phyloP scores from a whole-genome alignment of 345 rosid species.

The Mallotus nudiflorus region DNA sequence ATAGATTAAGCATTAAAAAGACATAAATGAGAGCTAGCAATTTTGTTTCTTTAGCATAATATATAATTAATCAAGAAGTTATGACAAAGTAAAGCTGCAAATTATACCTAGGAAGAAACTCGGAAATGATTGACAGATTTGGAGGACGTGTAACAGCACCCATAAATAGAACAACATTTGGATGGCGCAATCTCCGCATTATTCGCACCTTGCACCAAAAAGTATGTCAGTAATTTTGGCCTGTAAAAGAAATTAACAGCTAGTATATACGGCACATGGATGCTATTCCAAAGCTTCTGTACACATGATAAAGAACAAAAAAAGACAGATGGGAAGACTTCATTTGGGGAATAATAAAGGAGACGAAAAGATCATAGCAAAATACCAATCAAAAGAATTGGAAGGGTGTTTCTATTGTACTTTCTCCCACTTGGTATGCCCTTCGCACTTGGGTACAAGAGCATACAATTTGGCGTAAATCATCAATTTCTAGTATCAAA shows the following conservation, averaged over 20 bases:
- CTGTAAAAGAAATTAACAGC: background rate
- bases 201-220: constrained; percentile 67
- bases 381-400: no score
- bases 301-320: background rate
- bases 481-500: no score
- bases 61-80: background rate
- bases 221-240: constrained; percentile 11
- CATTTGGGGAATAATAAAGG: background rate
- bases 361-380: background rate
- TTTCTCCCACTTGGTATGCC: background rate
- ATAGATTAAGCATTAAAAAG: background rate
- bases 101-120: constrained; percentile 90
- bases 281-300: background rate
- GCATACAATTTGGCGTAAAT: no score
- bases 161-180: constrained; percentile 94
- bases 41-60: constrained; percentile 2
- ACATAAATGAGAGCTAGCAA: constrained; percentile 17
- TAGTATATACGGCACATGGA: constrained; percentile 9
- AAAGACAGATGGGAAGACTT: background rate
- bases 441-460: background rate
- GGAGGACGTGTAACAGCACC: constrained; percentile 99
- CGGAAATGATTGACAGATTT: constrained; percentile 91
- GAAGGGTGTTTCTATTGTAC: background rate
- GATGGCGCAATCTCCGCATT: constrained; percentile 98
- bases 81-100: constrained; percentile 9